Conservation (phyloP, 805 yeast species). For the Wickerhamomyces ciferrii region DNA sequence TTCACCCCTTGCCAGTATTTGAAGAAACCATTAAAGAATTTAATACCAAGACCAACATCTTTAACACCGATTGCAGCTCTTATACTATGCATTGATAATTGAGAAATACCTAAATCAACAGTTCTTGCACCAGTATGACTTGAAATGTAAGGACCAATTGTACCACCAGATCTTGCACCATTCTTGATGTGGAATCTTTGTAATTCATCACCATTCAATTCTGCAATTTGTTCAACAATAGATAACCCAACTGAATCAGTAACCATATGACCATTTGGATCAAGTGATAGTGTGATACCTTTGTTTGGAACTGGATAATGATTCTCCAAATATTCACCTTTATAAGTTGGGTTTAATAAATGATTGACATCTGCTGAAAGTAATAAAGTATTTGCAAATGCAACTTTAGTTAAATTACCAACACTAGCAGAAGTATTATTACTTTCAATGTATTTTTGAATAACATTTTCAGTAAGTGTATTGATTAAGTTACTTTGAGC, state of each 20-base stretch:
- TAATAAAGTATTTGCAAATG: constrained; percentile 72
- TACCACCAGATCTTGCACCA: constrained; percentile 82
- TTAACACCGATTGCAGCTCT: constrained; percentile 76
- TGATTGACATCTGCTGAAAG: constrained; percentile 84
- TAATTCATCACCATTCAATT: constrained; percentile 53
- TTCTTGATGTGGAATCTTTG: constrained; percentile 87
- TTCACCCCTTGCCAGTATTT: constrained; percentile 59
- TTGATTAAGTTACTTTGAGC: constrained; percentile 75
- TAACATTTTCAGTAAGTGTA: constrained; percentile 52
- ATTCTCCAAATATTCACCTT: constrained; percentile 61
- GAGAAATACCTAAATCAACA: constrained; percentile 78
- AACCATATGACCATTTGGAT: constrained; percentile 80
- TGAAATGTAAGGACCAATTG: constrained; percentile 74
- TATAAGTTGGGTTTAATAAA: constrained; percentile 74
- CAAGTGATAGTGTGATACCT: constrained; percentile 67
- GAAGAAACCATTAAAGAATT: constrained; percentile 68
- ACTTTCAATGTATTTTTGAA: constrained; percentile 24
- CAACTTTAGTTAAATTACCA: constrained; percentile 26
- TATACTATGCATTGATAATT: constrained; percentile 81
- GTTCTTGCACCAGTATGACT: constrained; percentile 68
- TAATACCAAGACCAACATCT: constrained; percentile 70
- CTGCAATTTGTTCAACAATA: constrained; percentile 64
- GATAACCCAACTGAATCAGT: constrained; percentile 74
- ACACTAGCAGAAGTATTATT: constrained; percentile 11
- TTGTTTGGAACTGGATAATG: constrained; percentile 79